phyloP scores from a whole-genome alignment of 1,139 yeast genomes.

The Meyerozyma sp. region DNA sequence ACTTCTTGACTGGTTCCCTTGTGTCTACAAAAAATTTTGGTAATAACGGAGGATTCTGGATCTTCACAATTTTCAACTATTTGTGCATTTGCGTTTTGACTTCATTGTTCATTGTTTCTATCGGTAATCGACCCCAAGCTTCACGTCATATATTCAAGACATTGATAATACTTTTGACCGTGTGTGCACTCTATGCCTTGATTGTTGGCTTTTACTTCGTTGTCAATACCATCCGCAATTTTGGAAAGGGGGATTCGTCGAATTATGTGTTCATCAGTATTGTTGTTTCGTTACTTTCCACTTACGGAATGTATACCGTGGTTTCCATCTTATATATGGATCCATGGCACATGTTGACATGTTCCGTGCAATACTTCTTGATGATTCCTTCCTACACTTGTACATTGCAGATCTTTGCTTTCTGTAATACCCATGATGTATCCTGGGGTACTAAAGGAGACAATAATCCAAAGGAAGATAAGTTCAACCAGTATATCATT shows the following conservation, averaged over 20 bases:
- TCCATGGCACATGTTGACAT: slow-evolving; percentile 91
- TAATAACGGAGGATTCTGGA: slow-evolving; percentile 67
- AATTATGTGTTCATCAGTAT: slow-evolving; percentile 66
- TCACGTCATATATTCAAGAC: slow-evolving; percentile 62
- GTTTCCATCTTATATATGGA: slow-evolving; percentile 80
- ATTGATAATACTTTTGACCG: slow-evolving; percentile 64
- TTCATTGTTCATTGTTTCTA: slow-evolving; percentile 81
- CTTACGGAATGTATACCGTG: slow-evolving; percentile 81
- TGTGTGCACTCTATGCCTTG: slow-evolving; percentile 79
- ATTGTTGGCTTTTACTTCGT: slow-evolving; percentile 82
- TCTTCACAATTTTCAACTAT: slow-evolving; percentile 81
- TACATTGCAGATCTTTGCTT: slow-evolving; percentile 87
- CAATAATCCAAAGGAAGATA: slow-evolving; percentile 58
- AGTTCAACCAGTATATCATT: slow-evolving; percentile 37
- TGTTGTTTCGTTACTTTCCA: slow-evolving; percentile 80
- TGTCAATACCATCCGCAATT: slow-evolving; percentile 41
- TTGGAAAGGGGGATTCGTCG: slow-evolving; percentile 34
- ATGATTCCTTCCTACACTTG: slow-evolving; percentile 90
- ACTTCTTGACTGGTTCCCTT: slow-evolving; percentile 87
- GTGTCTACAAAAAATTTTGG: slow-evolving; percentile 49
- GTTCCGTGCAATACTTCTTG: slow-evolving; percentile 78
- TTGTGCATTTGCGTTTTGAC: slow-evolving; percentile 74
- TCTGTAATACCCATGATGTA: slow-evolving; percentile 93
- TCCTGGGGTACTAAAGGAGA: slow-evolving; percentile 98
- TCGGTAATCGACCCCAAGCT: slow-evolving; percentile 96